Base-by-base conservation (phyloP, 495 filamentous ascomycete genomes). In the Cercophora scortea region DNA sequence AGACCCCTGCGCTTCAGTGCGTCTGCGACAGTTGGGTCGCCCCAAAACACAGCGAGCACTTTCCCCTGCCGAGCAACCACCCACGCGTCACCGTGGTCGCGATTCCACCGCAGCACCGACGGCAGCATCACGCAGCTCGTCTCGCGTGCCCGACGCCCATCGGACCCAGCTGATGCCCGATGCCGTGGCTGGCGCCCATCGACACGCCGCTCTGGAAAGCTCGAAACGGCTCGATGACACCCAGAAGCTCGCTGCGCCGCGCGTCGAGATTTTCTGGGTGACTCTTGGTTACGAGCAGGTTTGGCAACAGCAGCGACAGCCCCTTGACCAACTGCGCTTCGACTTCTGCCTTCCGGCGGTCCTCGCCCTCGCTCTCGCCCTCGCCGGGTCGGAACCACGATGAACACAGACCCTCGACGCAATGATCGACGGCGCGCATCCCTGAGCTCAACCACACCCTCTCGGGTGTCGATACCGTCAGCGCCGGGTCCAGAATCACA, bases 161-260 rank as follows among this genome's bases (percentile, higher is more conserved):
- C 0, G 82, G 81, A 9, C 83, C 82, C 0, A 85, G 71, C 62
- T 86, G 83, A 62, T 85, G 82, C 9, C 84, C 83, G 60, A 86
- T 86, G 0, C 76, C 84, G 64, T 87, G 83, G 51, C 78, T 81
- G 9, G 78, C 72, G 39, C 76, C 70, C 49, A 76, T 53, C 9
- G 40, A n/a, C 25, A 47, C 39, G 13, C 73, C 72, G 39, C 58
- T 62, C 2, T 54, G 12, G 1, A 71, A 48, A 1, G 56, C 55
- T 2, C 57, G 47, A 7, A 72, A 54, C 0, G 63, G 54, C 9
- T 61, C 57, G 11, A 66, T 48, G 32, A 72, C 49, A 1, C 60
- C 58, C 36, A 60, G 54, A 51, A 68, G 58, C 50, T 66, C 66
- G 42, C 65, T 64, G 45, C 79, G 57, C 41, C 81, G 64, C 10